Evolutionary conservation across 2,329 filamentous ascomycete species (phyloP).

Genomic region (Cytospora leucostoma): DNA sequence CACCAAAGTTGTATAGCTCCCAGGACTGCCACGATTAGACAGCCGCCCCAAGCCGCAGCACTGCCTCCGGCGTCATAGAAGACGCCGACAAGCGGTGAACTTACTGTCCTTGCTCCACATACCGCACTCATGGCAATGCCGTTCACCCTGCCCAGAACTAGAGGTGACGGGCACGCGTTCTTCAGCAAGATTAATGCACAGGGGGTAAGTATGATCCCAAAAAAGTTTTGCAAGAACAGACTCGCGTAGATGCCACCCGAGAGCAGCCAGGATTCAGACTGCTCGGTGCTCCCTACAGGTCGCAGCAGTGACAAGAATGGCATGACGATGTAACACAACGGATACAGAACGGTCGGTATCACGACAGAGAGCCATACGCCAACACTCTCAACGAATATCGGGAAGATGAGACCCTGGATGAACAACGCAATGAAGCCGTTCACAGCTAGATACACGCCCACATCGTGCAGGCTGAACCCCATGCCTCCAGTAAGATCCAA

Average conservation of each 20-base stretch:
- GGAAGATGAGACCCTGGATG: conserved; percentile 65
- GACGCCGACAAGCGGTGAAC: conserved; percentile 67
- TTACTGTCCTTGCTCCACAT: conserved; percentile 69
- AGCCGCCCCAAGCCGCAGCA: conserved; percentile 40
- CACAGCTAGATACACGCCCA: conserved; percentile 68
- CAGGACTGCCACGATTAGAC: conserved; percentile 17
- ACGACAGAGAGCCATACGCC: conserved; percentile 70
- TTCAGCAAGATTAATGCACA: conserved; percentile 72
- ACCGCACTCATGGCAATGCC: conserved; percentile 71
- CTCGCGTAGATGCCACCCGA: conserved; percentile 67
- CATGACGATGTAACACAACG: conserved; percentile 67
- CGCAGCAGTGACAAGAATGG: conserved; percentile 67
- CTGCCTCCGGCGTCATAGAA: conserved; percentile 63
- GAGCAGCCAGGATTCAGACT: conserved; percentile 39
- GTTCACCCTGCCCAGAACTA: conserved; percentile 69
- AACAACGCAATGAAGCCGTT: conserved; percentile 70
- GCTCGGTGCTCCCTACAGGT: not conserved
- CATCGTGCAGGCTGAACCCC: conserved; percentile 64
- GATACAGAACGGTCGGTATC: conserved; percentile 65
- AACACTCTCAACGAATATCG: conserved; percentile 47
- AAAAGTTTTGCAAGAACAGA: conserved; percentile 64
- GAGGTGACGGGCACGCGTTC: conserved; percentile 65
- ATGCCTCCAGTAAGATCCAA: conserved; percentile 60
- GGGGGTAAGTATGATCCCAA: conserved; percentile 69
- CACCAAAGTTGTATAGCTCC: conserved; percentile 24